A percentile compares a stretch with the other conserved stretches of the same genome.
phyloP scores from a whole-genome alignment of 345 rosid species.

The Lepidium didymum region DNA sequence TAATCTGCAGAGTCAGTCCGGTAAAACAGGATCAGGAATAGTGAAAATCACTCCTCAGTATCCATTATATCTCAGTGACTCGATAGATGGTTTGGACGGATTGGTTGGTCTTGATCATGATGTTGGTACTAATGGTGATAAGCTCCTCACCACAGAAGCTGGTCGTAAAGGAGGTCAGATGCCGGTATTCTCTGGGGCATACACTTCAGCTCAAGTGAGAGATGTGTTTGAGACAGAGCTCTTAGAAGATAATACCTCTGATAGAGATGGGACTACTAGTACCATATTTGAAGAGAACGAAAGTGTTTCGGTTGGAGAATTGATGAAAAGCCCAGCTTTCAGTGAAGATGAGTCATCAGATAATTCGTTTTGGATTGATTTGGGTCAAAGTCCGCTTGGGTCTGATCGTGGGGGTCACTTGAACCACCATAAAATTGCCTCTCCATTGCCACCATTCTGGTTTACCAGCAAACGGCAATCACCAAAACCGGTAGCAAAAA shows the following conservation, averaged over 20 bases:
- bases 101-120: conserved; percentile 40
- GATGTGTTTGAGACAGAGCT: conserved; percentile 77
- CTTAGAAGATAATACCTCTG: conserved; percentile 61
- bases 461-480: conserved; percentile 51
- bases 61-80: conserved; percentile 68
- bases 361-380: conserved; percentile 84
- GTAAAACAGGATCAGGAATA: conserved; percentile 68
- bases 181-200: conserved; percentile 82
- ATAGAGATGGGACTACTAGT: conserved; percentile 67
- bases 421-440: conserved; percentile 47
- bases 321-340: conserved; percentile 80
- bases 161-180: conserved; percentile 36
- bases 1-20: conserved; percentile 55
- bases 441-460: conserved; percentile 78
- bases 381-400: conserved; percentile 87
- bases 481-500: conserved; percentile 50
- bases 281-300: conserved; percentile 73
- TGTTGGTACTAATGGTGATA: conserved; percentile 32
- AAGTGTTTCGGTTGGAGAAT: conserved; percentile 71
- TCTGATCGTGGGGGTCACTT: conserved; percentile 50
- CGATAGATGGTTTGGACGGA: conserved; percentile 59
- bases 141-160: conserved; percentile 20
- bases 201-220: conserved; percentile 62
- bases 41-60: conserved; percentile 67
- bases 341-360: conserved; percentile 93